A percentile compares a stretch with the other conserved stretches of the same genome.
Conservation (phyloP, 2,329 filamentous ascomycete genomes). For the Aspergillus oerlinghausenensis region DNA sequence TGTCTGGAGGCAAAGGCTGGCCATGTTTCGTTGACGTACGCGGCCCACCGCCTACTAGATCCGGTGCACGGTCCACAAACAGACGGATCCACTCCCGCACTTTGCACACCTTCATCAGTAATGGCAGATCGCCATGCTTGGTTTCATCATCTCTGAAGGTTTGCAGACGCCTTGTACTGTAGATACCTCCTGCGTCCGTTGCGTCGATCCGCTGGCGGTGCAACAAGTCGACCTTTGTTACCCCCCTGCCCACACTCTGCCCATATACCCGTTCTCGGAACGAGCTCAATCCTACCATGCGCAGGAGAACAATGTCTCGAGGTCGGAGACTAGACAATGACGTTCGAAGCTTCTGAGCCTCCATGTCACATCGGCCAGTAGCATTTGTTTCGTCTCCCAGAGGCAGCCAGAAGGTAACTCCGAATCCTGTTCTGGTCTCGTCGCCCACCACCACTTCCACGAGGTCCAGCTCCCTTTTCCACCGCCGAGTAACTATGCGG, state of each 20-base stretch:
- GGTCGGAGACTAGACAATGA: conserved; percentile 51
- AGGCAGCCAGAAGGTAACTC: conserved; percentile 76
- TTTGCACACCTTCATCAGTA: conserved; percentile 55
- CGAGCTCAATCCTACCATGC: conserved; percentile 71
- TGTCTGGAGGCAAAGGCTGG: conserved; percentile 35
- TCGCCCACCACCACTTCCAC: conserved; percentile 79
- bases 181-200: conserved; percentile 53
- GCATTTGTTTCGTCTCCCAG: conserved; percentile 21
- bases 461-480: conserved; percentile 55
- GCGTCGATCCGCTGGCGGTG: conserved; percentile 52
- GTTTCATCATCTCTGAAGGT: conserved; percentile 9
- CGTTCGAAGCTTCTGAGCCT: conserved; percentile 33
- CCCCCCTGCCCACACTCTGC: conserved; percentile 68
- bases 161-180: conserved; percentile 49
- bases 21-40: conserved; percentile 11
- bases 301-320: conserved; percentile 73
- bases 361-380: conserved; percentile 3
- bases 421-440: conserved; percentile 76
- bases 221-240: conserved; percentile 66
- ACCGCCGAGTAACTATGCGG: conserved; percentile 58
- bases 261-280: conserved; percentile 79
- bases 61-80: conserved; percentile 55
- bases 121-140: conserved; percentile 44
- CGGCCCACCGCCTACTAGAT: conserved; percentile 25
- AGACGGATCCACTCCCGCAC: conserved; percentile 71